These are phyloP conservation scores for Cephalotrichum gorgonifer DNA, from an alignment of 2,329 filamentous ascomycete genomes.

Conservation along the genomic window DNA sequence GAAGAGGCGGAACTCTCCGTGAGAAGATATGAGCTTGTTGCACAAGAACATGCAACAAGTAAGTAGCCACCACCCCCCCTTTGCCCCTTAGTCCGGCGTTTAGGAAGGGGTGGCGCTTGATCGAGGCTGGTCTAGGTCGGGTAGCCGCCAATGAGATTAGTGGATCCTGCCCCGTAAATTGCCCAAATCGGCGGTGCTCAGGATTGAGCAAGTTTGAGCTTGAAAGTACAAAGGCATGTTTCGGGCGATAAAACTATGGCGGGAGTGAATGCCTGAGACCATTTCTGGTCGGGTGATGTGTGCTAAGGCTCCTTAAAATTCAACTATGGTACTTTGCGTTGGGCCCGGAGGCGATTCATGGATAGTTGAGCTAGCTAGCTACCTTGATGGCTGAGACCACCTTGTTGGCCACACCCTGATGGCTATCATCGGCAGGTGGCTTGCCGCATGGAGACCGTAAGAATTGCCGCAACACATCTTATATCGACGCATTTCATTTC, in stretches of 20 bases:
- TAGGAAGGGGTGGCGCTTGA: background rate
- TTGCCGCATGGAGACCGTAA: background rate
- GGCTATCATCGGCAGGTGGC: background rate
- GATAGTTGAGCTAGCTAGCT: background rate
- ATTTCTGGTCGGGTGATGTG: background rate
- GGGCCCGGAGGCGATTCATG: background rate
- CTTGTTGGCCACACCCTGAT: background rate
- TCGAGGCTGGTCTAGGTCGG: background rate
- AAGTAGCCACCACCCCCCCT: background rate
- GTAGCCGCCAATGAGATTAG: background rate
- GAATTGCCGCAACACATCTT: background rate
- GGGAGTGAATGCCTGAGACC: background rate
- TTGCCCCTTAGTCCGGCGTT: background rate
- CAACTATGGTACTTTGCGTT: background rate
- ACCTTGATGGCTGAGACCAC: background rate
- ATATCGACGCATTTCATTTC: background rate
- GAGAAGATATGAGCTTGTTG: no score
- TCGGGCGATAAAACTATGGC: background rate
- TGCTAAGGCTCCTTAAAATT: background rate
- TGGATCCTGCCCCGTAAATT: background rate
- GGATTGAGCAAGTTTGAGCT: slow-evolving; percentile 5
- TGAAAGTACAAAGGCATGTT: background rate
- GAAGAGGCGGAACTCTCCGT: no score
- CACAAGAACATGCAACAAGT: background rate
- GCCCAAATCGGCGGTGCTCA: background rate